These are phyloP conservation scores for Colletotrichum eleusines DNA, from an alignment of 2,329 filamentous ascomycete genomes.

Conservation along the genomic window DNA sequence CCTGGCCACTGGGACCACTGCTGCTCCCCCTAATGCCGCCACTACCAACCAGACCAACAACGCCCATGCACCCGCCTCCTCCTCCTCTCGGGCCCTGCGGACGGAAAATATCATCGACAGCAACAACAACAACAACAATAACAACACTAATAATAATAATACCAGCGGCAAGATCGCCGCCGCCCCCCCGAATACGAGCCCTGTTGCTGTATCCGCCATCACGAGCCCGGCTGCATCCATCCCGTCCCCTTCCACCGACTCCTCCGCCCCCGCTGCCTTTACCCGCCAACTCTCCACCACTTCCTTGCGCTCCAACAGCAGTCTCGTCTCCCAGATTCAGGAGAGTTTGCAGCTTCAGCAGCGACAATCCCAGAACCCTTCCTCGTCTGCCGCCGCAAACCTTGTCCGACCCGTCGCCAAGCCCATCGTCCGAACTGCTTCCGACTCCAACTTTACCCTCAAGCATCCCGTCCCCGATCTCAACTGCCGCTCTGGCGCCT, in stretches of 20 bases:
- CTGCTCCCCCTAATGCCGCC: too few relatives aligned
- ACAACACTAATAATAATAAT: neutral
- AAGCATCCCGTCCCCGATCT: constrained; percentile 73
- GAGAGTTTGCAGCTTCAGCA: constrained; percentile 39
- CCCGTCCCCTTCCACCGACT: constrained; percentile 26
- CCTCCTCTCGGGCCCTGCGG: constrained; percentile 19
- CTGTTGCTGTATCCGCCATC: constrained; percentile 6
- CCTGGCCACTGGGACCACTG: constrained; percentile 6
- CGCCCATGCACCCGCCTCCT: neutral
- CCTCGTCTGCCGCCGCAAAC: constrained; percentile 25
- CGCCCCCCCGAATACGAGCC: constrained; percentile 34
- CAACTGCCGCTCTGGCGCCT: constrained; percentile 71
- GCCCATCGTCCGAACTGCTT: constrained; percentile 62
- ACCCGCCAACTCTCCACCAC: constrained; percentile 34
- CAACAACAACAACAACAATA: neutral
- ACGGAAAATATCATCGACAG: constrained; percentile 29
- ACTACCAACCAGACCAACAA: neutral
- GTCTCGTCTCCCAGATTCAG: constrained; percentile 43
- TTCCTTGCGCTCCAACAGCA: constrained; percentile 34
- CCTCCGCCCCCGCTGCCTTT: constrained; percentile 33
- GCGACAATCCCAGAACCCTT: constrained; percentile 23
- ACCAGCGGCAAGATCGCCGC: constrained; percentile 9
- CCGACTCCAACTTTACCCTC: constrained; percentile 58
- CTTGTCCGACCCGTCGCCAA: constrained; percentile 45
- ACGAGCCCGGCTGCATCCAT: constrained; percentile 32